Base-by-base conservation (phyloP, 306 rosid genomes). In the Hippophae tibetana region DNA sequence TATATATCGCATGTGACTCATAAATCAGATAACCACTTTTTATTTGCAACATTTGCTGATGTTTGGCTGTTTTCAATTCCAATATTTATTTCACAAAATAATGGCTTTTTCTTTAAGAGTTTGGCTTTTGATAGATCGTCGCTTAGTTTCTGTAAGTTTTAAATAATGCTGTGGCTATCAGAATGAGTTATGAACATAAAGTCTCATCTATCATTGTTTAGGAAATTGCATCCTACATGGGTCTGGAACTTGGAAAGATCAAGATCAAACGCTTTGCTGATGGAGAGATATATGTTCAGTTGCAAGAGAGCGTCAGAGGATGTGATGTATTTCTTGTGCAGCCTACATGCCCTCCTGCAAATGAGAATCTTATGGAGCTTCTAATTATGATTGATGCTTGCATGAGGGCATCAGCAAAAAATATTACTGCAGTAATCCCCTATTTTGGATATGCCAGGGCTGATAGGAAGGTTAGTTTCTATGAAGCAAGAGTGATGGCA, bases 401-500 rank as follows among this genome's bases (percentile, higher is more conserved):
- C 69, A 82, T 95, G 65, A 89, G 97, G 81, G 97, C 97, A 18
- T 86, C 97, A 6, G 95, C 97, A 58, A 89, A 89, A 79, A 86
- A 82, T 60, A 89, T 89, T 47, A 89, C 95, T 71, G 95, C 95
- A 23, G 97, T 86, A 70, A 89, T 89, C 74, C 97, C 95, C 0
- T 89, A 89, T 77, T 89, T 89, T 56, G 97, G 97, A 73, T 89
- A 89, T 73, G 97, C 97, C 48, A 86, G 97, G 82, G 95, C 97
- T 78, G 97, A 89, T 66, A 80, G 97, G 72, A 89, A 86, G 97
- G 97, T 89, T 60, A 65, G 51, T 53, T 64, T 58, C 0, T 11
- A 1, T 14, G 25, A 25, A 50, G 44, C 5, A n/a, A 6, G 9
- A 18, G 54, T 49, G 10, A 53, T 10, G 47, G 41, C 14, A 48